Conservation (phyloP, 805 yeast genomes). For the Sugiyamaella marilandica region DNA sequence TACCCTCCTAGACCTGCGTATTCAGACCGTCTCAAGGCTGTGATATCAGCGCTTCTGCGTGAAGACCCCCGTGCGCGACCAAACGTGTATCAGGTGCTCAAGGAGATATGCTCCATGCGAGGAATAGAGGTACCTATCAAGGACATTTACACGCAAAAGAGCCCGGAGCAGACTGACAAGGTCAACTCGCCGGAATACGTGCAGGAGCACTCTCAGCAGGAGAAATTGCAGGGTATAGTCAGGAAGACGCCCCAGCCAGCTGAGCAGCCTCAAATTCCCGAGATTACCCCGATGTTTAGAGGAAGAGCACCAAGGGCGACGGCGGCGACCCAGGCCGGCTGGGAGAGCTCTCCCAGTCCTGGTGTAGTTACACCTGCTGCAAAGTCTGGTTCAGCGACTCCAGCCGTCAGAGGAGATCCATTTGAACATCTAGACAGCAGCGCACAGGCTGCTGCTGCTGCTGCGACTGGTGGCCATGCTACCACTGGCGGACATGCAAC, state of each 20-base stretch:
- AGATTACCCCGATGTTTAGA: slow-evolving; percentile 24
- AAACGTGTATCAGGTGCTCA: slow-evolving; percentile 73
- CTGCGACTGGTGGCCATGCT: not conserved
- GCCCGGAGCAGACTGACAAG: not conserved
- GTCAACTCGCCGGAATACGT: not conserved
- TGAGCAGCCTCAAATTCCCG: slow-evolving; percentile 14
- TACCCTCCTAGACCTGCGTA: slow-evolving; percentile 67
- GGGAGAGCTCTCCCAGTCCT: slow-evolving; percentile 6
- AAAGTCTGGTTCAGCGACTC: not conserved
- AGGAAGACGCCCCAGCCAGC: not conserved
- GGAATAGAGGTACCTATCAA: slow-evolving; percentile 49
- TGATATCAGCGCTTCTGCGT: slow-evolving; percentile 73
- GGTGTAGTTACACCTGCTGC: not conserved
- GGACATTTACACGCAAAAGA: slow-evolving; percentile 24
- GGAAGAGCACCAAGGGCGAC: slow-evolving; percentile 21
- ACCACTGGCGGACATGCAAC: not conserved
- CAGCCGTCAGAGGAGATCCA: slow-evolving; percentile 15
- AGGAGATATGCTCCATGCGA: slow-evolving; percentile 57
- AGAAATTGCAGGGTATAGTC: not conserved
- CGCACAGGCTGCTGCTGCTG: not conserved
- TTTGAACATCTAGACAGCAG: slow-evolving; percentile 13
- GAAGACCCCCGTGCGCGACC: slow-evolving; percentile 83
- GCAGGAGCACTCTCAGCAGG: not conserved
- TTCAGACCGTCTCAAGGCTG: slow-evolving; percentile 65
- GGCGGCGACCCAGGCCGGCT: not conserved